phyloP scores from a whole-genome alignment of 495 filamentous ascomycete species.

The Evernia prunastri region DNA sequence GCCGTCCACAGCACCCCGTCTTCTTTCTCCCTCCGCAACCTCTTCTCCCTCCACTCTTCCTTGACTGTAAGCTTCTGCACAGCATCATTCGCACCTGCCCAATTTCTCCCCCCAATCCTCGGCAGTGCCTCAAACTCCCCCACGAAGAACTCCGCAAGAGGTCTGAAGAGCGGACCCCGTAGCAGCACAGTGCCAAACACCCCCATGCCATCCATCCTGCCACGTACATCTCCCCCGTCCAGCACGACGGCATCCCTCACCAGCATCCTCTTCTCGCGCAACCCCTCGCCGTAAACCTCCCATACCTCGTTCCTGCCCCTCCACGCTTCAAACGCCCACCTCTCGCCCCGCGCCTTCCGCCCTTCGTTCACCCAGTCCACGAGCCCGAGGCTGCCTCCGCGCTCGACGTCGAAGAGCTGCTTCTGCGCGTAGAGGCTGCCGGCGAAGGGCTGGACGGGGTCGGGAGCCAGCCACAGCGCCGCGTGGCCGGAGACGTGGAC shows the following conservation, averaged over 20 bases:
- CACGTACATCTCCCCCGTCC: slow-evolving; percentile 44
- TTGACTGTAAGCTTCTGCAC: neutral
- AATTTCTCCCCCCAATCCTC: slow-evolving; percentile 77
- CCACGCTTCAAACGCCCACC: slow-evolving; percentile 76
- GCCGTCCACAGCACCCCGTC: slow-evolving; percentile 77
- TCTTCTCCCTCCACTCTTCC: slow-evolving; percentile 35
- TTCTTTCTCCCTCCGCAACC: slow-evolving; percentile 44
- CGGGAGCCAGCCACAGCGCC: slow-evolving; percentile 84
- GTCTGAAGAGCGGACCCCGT: slow-evolving; percentile 61
- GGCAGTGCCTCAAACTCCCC: slow-evolving; percentile 68
- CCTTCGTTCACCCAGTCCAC: slow-evolving; percentile 88
- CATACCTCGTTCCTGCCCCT: slow-evolving; percentile 82
- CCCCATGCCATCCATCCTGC: slow-evolving; percentile 57
- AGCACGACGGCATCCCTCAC: slow-evolving; percentile 78
- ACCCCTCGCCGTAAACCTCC: slow-evolving; percentile 29
- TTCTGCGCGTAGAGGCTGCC: slow-evolving; percentile 73
- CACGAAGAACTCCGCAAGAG: slow-evolving; percentile 62
- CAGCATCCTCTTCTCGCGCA: slow-evolving; percentile 50
- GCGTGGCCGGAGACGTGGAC: slow-evolving; percentile 55
- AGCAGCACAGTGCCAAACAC: slow-evolving; percentile 81
- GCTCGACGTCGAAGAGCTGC: slow-evolving; percentile 66
- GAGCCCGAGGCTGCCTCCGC: slow-evolving; percentile 59
- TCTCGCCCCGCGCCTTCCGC: slow-evolving; percentile 78
- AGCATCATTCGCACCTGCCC: slow-evolving; percentile 34
- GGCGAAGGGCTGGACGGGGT: slow-evolving; percentile 80